Evolutionary conservation across 352 stramenopile species (phyloP).

Genomic region (Phytopythium oedochilum): DNA sequence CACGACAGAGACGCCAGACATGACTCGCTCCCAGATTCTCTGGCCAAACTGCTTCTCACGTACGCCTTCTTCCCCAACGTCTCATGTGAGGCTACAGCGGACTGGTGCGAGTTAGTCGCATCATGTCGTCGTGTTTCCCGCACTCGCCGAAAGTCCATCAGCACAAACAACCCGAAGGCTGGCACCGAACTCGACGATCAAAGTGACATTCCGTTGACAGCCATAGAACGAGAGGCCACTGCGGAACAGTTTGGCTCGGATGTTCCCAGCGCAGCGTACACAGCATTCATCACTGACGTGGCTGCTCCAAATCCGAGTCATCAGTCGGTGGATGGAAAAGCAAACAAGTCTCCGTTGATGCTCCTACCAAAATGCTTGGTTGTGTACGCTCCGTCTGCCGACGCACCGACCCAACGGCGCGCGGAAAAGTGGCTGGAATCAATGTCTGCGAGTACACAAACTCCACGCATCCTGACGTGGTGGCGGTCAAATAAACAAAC

Average conservation of each 20-base stretch:
- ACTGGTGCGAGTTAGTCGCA: constrained; percentile 5
- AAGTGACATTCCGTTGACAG: neutral
- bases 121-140: neutral
- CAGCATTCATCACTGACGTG: neutral
- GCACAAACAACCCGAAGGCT: no score
- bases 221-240: neutral
- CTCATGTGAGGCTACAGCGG: constrained; percentile 10
- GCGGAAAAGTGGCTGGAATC: neutral
- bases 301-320: neutral
- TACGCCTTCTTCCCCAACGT: constrained; percentile 31
- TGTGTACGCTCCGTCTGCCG: neutral
- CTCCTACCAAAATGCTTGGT: neutral
- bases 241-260: neutral
- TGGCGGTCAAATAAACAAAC: neutral
- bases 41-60: constrained; percentile 25
- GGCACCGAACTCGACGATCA: neutral
- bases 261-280: neutral
- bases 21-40: neutral
- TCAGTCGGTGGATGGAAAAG: neutral
- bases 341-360: neutral
- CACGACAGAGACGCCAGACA: constrained; percentile 4
- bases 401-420: neutral
- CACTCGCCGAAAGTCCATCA: neutral
- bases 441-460: neutral
- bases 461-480: neutral